A percentile compares a stretch with the other conserved stretches of the same genome.
Conservation (phyloP, 306 rosid genomes). For the Lathyrus sativus region DNA sequence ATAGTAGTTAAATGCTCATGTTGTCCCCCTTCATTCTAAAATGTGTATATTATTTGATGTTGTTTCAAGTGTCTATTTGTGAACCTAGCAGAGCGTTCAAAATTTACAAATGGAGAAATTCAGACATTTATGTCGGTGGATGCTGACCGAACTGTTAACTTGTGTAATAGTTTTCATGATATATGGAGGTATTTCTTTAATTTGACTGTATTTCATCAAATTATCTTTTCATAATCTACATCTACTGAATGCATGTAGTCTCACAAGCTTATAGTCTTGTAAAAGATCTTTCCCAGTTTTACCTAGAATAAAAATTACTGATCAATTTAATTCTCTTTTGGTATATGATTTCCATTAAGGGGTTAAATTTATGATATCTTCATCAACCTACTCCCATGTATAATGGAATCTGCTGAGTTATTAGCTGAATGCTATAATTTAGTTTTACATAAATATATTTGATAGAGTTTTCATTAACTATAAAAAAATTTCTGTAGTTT, state of each 20-base stretch:
- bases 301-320: not conserved
- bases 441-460: not conserved
- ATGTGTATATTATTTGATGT: slow-evolving; percentile 30
- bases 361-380: slow-evolving; percentile 9
- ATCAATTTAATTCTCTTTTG: too few relatives aligned
- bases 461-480: too few relatives aligned
- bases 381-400: slow-evolving; percentile 1
- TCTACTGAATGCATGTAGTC: slow-evolving; percentile 13
- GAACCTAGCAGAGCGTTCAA: slow-evolving; percentile 83
- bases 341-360: not conserved
- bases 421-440: slow-evolving; percentile 1
- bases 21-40: slow-evolving; percentile 31
- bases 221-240: not conserved
- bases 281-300: slow-evolving; percentile 24
- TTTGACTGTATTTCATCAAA: not conserved
- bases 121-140: slow-evolving; percentile 97
- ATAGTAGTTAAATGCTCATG: slow-evolving; percentile 16
- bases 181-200: slow-evolving; percentile 74
- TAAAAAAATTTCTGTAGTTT: not conserved
- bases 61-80: slow-evolving; percentile 67
- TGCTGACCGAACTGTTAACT: slow-evolving; percentile 87
- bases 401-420: slow-evolving; percentile 9
- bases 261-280: slow-evolving; percentile 16
- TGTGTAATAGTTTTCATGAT: slow-evolving; percentile 89
- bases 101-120: slow-evolving; percentile 87